Percentiles rank a stretch among this genome's conserved stretches.
Conservation (phyloP, 176 grass and related monocot species). For the Carex parvula region DNA sequence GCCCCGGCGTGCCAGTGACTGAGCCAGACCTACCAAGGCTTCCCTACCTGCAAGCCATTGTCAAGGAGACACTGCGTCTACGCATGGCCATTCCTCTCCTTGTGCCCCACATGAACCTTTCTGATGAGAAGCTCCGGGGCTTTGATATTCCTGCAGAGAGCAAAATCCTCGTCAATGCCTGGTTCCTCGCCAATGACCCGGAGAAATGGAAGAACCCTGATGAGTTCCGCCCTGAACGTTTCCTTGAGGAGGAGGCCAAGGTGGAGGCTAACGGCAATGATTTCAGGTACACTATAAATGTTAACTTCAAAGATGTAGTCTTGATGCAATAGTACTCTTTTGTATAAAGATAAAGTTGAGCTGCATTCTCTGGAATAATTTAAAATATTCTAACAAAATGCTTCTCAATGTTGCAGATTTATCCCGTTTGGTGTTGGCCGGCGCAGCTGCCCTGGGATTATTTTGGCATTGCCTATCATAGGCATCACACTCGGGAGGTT, state of each 20-base stretch:
- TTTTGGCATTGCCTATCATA: constrained; percentile 88
- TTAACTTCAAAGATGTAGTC: neutral
- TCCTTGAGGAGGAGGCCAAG: constrained; percentile 77
- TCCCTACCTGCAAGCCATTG: constrained; percentile 81
- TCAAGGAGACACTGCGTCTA: constrained; percentile 93
- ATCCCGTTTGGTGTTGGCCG: constrained; percentile 90
- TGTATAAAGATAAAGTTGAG: neutral
- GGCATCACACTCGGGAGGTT: constrained; percentile 68
- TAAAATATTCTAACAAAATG: neutral
- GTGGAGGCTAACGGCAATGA: constrained; percentile 91
- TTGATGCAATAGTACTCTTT: neutral
- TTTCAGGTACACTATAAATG: constrained; percentile 39
- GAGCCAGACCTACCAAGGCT: constrained; percentile 82
- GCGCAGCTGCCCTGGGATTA: constrained; percentile 93
- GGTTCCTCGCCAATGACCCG: constrained; percentile 94
- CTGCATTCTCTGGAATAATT: neutral
- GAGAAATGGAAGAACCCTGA: constrained; percentile 72
- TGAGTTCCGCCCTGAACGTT: constrained; percentile 78
- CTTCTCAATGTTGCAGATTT: constrained; percentile 24
- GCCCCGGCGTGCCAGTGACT: constrained; percentile 42
- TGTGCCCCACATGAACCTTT: constrained; percentile 99
- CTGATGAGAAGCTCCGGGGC: constrained; percentile 70
- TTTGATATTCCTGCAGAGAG: constrained; percentile 94
- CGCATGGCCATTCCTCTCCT: constrained; percentile 99
- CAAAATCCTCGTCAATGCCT: constrained; percentile 96